These are phyloP conservation scores for Apiotrichum laibachii DNA, from an alignment of 1,284 basidiomycete species.

Conservation along the genomic window DNA sequence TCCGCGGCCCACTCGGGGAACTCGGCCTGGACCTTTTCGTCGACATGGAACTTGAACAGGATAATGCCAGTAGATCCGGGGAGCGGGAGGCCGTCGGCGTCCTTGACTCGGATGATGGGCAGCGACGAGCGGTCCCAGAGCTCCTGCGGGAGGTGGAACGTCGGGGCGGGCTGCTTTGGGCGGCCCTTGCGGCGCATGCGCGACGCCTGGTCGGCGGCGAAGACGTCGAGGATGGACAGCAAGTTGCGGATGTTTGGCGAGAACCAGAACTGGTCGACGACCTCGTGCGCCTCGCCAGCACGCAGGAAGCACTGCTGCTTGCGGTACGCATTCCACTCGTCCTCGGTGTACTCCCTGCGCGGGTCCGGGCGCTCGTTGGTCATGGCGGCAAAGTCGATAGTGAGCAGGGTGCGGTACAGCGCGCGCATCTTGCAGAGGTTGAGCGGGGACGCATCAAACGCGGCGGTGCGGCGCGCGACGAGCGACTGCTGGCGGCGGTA, in stretches of 20 bases:
- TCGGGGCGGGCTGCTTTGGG: conserved; percentile 46
- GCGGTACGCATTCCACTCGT: conserved; percentile 47
- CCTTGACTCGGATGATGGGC: conserved; percentile 39
- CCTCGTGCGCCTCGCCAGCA: conserved; percentile 41
- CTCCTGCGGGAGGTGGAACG: conserved; percentile 42
- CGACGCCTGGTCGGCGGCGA: conserved; percentile 30
- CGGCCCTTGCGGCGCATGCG: conserved; percentile 39
- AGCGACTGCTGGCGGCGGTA: conserved; percentile 49
- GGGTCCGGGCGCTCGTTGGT: conserved; percentile 45
- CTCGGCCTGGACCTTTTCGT: conserved; percentile 35
- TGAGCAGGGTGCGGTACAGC: conserved; percentile 47
- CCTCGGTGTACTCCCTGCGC: conserved; percentile 38
- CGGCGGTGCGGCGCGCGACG: conserved; percentile 39
- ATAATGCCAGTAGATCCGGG: conserved; percentile 35
- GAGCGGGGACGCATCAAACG: conserved; percentile 45
- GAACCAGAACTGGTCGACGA: conserved; percentile 47
- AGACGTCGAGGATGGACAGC: conserved; percentile 40
- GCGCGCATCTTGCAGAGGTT: conserved; percentile 44
- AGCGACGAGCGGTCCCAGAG: conserved; percentile 41
- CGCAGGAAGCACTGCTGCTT: conserved; percentile 31
- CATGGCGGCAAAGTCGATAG: conserved; percentile 45
- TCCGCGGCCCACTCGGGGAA: conserved; percentile 45
- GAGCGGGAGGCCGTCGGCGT: conserved; percentile 37
- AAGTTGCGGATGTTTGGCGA: conserved; percentile 33
- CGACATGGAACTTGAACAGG: conserved; percentile 47